These are phyloP conservation scores for Solanum sitiens DNA, from an alignment of 257 asterid species.

Conservation along the genomic window DNA sequence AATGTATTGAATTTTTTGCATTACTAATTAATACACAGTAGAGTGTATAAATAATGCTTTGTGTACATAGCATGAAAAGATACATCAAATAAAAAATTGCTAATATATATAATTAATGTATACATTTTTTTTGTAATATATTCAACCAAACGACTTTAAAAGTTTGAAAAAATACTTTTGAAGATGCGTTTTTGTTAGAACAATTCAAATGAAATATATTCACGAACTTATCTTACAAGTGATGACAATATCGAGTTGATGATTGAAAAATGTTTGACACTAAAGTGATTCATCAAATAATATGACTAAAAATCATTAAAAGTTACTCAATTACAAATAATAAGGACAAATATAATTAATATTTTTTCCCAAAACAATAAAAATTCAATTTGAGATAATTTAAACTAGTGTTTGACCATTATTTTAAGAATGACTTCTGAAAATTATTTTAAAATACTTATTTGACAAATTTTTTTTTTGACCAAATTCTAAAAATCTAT, in stretches of 20 bases:
- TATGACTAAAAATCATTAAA: background rate
- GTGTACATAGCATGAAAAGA: too few relatives aligned
- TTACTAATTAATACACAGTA: too few relatives aligned
- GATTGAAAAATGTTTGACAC: background rate
- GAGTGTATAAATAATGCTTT: too few relatives aligned
- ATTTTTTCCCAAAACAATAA: background rate
- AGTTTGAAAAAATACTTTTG: too few relatives aligned
- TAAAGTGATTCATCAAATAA: background rate
- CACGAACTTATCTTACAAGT: background rate
- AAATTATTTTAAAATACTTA: background rate
- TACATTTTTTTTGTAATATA: too few relatives aligned
- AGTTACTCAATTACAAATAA: background rate
- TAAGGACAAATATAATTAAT: background rate
- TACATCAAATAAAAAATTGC: too few relatives aligned
- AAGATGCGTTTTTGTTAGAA: background rate
- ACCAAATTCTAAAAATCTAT: background rate
- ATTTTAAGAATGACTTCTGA: background rate
- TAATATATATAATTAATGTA: too few relatives aligned
- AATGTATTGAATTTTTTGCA: too few relatives aligned
- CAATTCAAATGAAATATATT: background rate
- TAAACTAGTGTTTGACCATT: rapidly evolving
- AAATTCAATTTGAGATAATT: rapidly evolving
- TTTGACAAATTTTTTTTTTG: background rate
- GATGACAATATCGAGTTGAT: background rate
- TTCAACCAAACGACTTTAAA: rapidly evolving